These are phyloP conservation scores for Calonectria crousiana DNA, from an alignment of 2,329 filamentous ascomycete genomes.

Conservation along the genomic window DNA sequence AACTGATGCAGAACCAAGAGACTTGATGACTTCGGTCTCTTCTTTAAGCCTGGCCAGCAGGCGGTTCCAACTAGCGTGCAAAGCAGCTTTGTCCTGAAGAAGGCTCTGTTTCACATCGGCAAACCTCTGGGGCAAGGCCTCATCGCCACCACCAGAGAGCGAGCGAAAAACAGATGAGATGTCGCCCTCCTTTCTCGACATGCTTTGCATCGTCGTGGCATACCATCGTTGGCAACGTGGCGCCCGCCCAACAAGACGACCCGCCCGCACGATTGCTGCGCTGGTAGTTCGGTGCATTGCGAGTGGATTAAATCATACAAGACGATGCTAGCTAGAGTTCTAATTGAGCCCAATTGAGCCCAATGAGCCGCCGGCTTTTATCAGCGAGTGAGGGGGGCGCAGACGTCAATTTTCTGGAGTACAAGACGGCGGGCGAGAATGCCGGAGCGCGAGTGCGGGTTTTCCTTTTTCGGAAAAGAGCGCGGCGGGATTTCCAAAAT, in stretches of 20 bases:
- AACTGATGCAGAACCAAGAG: background rate
- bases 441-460: background rate
- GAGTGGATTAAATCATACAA: background rate
- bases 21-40: conserved; percentile 3
- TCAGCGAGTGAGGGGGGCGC: background rate
- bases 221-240: background rate
- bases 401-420: background rate
- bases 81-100: background rate
- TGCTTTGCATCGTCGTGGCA: background rate
- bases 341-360: background rate
- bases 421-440: background rate
- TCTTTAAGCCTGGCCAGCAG: background rate
- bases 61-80: conserved; percentile 10
- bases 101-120: background rate
- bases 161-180: conserved; percentile 14
- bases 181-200: conserved; percentile 9
- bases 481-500: conserved; percentile 4
- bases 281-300: background rate
- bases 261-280: background rate
- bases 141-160: conserved; percentile 3
- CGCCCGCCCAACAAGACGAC: background rate
- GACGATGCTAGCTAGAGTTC: background rate
- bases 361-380: background rate
- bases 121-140: conserved; percentile 1
- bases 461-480: background rate